Percentiles rank a stretch among this genome's conserved stretches.
phyloP scores from a whole-genome alignment of 2,329 filamentous ascomycete genomes.

The Pestalotiopsis sp. region DNA sequence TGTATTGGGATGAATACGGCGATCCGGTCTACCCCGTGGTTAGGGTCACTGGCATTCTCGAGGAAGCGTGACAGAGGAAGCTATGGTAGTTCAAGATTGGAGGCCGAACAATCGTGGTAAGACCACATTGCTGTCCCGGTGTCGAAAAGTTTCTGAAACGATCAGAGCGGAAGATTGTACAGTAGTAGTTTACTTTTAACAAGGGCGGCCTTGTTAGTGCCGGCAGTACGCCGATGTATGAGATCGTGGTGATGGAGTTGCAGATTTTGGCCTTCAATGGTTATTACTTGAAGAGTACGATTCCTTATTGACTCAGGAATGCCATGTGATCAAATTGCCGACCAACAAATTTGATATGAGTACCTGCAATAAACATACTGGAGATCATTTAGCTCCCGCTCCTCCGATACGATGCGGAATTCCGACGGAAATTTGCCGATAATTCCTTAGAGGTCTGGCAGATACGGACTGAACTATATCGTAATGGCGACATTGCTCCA shows the following conservation, averaged over 20 bases:
- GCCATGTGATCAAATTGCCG: too few relatives aligned
- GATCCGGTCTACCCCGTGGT: conserved; percentile 15
- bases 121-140: conserved; percentile 19
- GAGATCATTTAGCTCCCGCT: background rate
- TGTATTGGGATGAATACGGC: conserved; percentile 20
- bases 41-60: conserved; percentile 4
- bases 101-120: conserved; percentile 19
- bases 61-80: background rate
- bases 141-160: background rate
- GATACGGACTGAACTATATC: background rate
- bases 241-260: background rate
- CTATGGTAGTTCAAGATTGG: background rate
- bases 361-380: too few relatives aligned
- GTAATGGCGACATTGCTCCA: background rate
- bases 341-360: too few relatives aligned
- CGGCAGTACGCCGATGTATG: background rate
- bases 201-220: background rate
- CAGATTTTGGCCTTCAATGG: too few relatives aligned
- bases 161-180: background rate
- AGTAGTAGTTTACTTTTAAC: background rate
- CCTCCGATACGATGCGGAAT: background rate
- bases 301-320: too few relatives aligned
- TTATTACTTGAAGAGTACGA: too few relatives aligned
- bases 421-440: background rate
- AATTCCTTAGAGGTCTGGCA: background rate